Conservation (phyloP, 2,329 filamentous ascomycete species). For the Fusarium zealandicum region DNA sequence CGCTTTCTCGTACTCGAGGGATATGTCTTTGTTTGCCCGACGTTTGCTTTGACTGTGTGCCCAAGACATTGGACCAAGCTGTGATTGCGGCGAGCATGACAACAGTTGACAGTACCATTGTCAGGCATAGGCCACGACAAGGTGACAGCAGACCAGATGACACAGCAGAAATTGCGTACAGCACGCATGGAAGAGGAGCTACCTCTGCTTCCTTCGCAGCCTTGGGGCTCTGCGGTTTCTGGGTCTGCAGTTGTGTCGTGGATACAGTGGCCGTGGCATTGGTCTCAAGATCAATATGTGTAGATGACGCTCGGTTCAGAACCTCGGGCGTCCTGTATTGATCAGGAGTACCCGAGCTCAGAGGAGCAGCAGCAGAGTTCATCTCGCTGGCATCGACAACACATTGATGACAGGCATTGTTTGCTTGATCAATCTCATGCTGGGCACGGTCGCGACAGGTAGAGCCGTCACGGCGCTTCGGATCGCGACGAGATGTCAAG, state of each 20-base stretch:
- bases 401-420: background rate
- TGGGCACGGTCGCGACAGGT: background rate
- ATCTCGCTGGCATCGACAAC: background rate
- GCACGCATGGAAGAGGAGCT: slow-evolving; percentile 8
- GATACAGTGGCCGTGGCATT: background rate
- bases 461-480: background rate
- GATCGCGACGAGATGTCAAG: background rate
- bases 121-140: background rate
- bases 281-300: background rate
- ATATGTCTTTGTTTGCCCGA: background rate
- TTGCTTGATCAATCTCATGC: background rate
- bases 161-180: background rate
- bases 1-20: background rate
- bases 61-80: slow-evolving; percentile 15
- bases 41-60: background rate
- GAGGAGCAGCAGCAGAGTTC: background rate
- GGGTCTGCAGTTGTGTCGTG: background rate
- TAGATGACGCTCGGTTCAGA: slow-evolving; percentile 1
- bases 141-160: slow-evolving; percentile 6
- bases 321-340: background rate
- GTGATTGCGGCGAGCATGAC: slow-evolving; percentile 13
- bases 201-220: slow-evolving; percentile 10
- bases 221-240: background rate
- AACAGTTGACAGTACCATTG: slow-evolving; percentile 8
- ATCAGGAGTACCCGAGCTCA: slow-evolving; percentile 7